Base-by-base conservation (phyloP, 208 protist genomes). In the Trypanosoma congolense region DNA sequence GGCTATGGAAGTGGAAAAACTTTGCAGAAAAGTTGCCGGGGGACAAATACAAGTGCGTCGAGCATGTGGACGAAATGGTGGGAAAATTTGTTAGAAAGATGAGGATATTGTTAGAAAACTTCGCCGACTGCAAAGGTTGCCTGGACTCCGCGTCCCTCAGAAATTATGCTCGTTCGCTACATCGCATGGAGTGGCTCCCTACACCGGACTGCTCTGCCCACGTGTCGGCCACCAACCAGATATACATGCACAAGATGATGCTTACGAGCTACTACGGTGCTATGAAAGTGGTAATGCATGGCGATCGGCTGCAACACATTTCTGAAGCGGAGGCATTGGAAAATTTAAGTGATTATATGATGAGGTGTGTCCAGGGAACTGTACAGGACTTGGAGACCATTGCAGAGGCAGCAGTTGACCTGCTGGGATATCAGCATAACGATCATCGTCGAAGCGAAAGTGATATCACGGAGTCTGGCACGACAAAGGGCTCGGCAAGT, bases 161-260 rank as follows among this genome's bases (percentile, higher is more conserved):
- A 58, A 42, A 66, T 31, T 69, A 75, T 35, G 60, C 79, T 24
- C 48, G 52, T 28, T 44, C 41, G 18, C n/a, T 72, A 41, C 67
- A 70, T 41, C 66, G 75, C 25, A 76, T 62, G 16, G 82, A 93
- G 63, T 93, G 87, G 83, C 56, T 89, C 57, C 79, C 83, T 1
- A 68, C 83, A 19, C 56, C 75, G 0, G 87, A 93, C 56, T 88
- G 80, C 67, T 80, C 80, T 0, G 77, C 74, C 29, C 87, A 93
- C 66, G 80, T 90, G 58, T 86, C 65, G 2, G 70, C 77, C 8
- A 86, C 77, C 0, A 90, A 93, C 51, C 36, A 85, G 26, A 64
- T 93, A 10, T 89, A 90, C 63, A 73, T 90, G 31, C 83, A 90
- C 54, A 90, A 90, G 55, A 53, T 78, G 38, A 63, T 93, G 21